A percentile compares a stretch with the other conserved stretches of the same genome.
Evolutionary conservation across 768 basidiomycete genomes (phyloP).

Genomic region (Collybia sp.): DNA sequence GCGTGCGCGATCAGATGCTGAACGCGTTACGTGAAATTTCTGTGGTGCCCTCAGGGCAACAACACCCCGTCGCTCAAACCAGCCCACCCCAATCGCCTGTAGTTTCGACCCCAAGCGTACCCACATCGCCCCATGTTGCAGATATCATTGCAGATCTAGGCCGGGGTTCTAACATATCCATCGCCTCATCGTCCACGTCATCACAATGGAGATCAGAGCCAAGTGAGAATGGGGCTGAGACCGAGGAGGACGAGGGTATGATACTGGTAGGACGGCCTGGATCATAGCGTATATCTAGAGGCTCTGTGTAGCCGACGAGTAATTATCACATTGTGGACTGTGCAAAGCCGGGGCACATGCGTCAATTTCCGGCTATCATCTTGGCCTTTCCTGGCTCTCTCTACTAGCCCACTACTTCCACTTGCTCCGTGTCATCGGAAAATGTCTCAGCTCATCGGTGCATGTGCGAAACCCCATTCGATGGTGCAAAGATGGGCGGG

Average conservation of each 20-base stretch:
- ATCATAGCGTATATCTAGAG: too few relatives aligned
- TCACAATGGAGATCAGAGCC: slow-evolving; percentile 34
- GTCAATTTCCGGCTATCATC: too few relatives aligned
- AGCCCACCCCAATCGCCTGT: neutral
- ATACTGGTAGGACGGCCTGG: slow-evolving; percentile 65
- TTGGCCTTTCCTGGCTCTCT: too few relatives aligned
- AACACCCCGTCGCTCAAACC: neutral
- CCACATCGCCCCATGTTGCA: slow-evolving; percentile 9
- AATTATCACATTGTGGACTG: too few relatives aligned
- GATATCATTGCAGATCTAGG: slow-evolving; percentile 5
- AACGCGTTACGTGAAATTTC: slow-evolving; percentile 76
- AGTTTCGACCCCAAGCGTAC: slow-evolving; percentile 5
- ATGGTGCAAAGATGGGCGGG: too few relatives aligned
- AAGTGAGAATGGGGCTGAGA: slow-evolving; percentile 67
- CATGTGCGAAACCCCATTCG: too few relatives aligned
- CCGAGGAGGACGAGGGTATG: slow-evolving; percentile 85
- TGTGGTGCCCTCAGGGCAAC: slow-evolving; percentile 25
- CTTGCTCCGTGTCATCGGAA: too few relatives aligned
- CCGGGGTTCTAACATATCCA: slow-evolving; percentile 21
- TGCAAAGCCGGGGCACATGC: too few relatives aligned
- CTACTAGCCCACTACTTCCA: too few relatives aligned
- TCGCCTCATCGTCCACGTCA: slow-evolving; percentile 26
- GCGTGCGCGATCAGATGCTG: slow-evolving; percentile 79
- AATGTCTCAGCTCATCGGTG: too few relatives aligned
- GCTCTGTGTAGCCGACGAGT: too few relatives aligned